Base-by-base conservation (phyloP, 805 yeast species). In the Saturnispora halmiae region DNA sequence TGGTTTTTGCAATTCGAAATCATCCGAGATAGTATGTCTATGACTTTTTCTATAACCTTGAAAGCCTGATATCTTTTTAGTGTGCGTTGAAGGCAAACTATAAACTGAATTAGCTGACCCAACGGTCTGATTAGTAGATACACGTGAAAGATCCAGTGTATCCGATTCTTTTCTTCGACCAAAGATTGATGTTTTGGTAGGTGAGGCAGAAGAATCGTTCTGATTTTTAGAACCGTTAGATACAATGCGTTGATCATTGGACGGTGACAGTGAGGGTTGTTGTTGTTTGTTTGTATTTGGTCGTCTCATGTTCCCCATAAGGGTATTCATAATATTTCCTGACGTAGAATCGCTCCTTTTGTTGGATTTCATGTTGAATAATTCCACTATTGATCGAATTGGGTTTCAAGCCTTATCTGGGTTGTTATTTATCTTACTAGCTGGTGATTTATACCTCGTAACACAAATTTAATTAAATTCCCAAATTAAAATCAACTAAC, bases 1-100 rank as follows among this genome's bases (percentile, higher is more conserved):
- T 0, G 96, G 95, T 52, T 73, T 79, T 40, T 82, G 88, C 36
- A 83, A 58, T 32, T 54, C 58, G 45, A 70, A 65, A 31, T 69
- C 67, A 38, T 61, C 58, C 6, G 63, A 58, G 5, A 62, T 49
- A 1, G 66, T 59, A 42, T 62, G 65, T 39, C 63, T 51, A 47
- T 62, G 66, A 1, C 52, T 39, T 40, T 62, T 61, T 34, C 58
- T 58, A 39, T 47, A 50, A 20, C 50, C 53, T 25, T 46, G 43
- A 7, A 29, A 29, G 2, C 34, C 19, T n/a, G 43, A 35, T 3
- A 59, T 40, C 42, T 56, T 59, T 35, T 56, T 59, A 3, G 60
- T 43, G 40, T 58, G 60, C 8, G 55, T 28, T 1, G 54, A 47
- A 1, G 64, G 48, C 20, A 59, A 48, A 7, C 61, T 49, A 38